These are phyloP conservation scores for Lecanoromycetidae sp. DNA, from an alignment of 2,329 filamentous ascomycete genomes.

Conservation along the genomic window DNA sequence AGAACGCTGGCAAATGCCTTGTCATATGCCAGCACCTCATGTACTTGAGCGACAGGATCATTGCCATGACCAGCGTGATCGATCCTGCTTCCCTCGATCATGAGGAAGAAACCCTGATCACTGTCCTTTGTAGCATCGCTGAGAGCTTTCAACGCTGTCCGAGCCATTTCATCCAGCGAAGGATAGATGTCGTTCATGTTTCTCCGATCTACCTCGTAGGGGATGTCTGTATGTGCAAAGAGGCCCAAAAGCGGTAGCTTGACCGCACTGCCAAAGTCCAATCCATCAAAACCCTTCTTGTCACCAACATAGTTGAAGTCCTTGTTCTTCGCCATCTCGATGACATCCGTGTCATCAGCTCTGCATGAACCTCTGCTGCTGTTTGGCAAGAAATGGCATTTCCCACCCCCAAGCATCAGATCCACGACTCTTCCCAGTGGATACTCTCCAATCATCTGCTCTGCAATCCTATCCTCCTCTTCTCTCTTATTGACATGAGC, in stretches of 20 bases:
- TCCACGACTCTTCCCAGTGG: constrained; percentile 80
- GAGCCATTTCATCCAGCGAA: constrained; percentile 81
- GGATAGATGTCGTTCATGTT: constrained; percentile 71
- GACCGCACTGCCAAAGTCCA: constrained; percentile 54
- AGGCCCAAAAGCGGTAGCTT: constrained; percentile 76
- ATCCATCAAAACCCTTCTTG: constrained; percentile 61
- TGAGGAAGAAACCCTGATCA: constrained; percentile 92
- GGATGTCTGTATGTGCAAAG: constrained; percentile 70
- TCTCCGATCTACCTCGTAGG: constrained; percentile 83
- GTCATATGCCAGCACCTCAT: constrained; percentile 93
- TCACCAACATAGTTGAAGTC: constrained; percentile 70
- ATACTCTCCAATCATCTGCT: constrained; percentile 82
- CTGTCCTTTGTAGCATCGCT: constrained; percentile 68
- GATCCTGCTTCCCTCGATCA: constrained; percentile 95
- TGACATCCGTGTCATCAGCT: constrained; percentile 62
- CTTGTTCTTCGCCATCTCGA: constrained; percentile 59
- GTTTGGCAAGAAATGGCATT: constrained; percentile 88
- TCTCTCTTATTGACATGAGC: constrained; percentile 68
- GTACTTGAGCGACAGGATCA: constrained; percentile 71
- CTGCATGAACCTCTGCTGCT: constrained; percentile 70
- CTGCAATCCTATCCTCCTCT: constrained; percentile 81
- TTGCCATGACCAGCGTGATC: constrained; percentile 85
- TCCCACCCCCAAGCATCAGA: constrained; percentile 80
- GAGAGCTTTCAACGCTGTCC: constrained; percentile 66
- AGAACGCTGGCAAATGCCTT: constrained; percentile 69